Evolutionary conservation across 2,329 filamentous ascomycete species (phyloP).

Genomic region (Paraconiothyrium sp.): DNA sequence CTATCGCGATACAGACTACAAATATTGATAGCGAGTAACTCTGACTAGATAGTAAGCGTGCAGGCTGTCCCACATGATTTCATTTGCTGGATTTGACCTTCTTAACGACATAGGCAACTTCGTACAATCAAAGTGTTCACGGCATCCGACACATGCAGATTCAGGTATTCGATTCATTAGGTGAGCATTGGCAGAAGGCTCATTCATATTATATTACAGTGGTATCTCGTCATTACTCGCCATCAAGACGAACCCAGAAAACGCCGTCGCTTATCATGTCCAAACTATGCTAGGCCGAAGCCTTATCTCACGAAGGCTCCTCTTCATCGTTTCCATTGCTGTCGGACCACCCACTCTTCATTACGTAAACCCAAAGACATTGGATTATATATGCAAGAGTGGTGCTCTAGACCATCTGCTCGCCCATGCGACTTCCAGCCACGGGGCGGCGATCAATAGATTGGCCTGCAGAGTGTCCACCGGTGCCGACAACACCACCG

Average conservation of each 20-base stretch:
- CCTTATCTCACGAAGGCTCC: not conserved
- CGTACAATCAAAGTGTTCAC: too few species aligned
- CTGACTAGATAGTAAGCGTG: too few species aligned
- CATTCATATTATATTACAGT: not conserved
- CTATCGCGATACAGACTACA: too few species aligned
- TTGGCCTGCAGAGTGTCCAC: constrained; percentile 27
- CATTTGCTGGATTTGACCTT: too few species aligned
- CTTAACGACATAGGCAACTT: too few species aligned
- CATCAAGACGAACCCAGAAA: not conserved
- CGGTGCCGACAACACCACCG: constrained; percentile 28
- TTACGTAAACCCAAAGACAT: not conserved
- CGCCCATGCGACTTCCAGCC: constrained; percentile 33
- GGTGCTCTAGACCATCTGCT: constrained; percentile 38
- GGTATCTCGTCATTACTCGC: constrained; percentile 11
- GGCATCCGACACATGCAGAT: too few species aligned
- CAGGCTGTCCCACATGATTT: too few species aligned
- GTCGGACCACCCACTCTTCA: not conserved
- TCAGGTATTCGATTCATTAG: not conserved
- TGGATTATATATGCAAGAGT: too few species aligned
- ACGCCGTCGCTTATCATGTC: constrained; percentile 9
- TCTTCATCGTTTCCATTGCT: not conserved
- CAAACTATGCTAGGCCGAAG: not conserved
- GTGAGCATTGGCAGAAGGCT: not conserved
- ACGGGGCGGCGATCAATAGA: constrained; percentile 44
- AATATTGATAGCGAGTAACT: too few species aligned